Evolutionary conservation across 2,329 filamentous ascomycete species (phyloP).

Genomic region (Clonostachys chloroleuca): DNA sequence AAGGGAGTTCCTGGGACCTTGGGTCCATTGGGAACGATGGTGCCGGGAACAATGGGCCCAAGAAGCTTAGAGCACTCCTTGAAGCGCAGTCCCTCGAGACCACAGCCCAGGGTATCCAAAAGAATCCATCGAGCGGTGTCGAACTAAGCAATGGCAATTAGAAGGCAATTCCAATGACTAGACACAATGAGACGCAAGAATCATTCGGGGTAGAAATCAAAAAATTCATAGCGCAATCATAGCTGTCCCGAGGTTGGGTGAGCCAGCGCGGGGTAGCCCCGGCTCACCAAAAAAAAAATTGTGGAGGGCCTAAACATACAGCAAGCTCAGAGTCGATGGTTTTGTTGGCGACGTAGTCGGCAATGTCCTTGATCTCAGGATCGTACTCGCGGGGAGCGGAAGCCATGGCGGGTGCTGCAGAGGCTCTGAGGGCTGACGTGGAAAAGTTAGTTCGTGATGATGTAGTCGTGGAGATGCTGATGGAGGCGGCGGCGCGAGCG

Average conservation of each 20-base stretch:
- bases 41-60: constrained; percentile 86
- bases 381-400: constrained; percentile 65
- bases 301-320: constrained; percentile 48
- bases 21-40: constrained; percentile 85
- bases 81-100: constrained; percentile 91
- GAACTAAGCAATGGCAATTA: constrained; percentile 49
- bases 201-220: no score
- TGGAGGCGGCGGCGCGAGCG: constrained; percentile 20
- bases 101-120: constrained; percentile 94
- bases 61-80: constrained; percentile 94
- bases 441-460: constrained; percentile 34
- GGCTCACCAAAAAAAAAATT: constrained; percentile 1
- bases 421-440: constrained; percentile 41
- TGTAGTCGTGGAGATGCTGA: constrained; percentile 22
- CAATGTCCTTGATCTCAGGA: constrained; percentile 92
- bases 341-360: constrained; percentile 89
- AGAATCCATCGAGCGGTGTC: constrained; percentile 97
- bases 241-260: no score
- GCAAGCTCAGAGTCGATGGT: constrained; percentile 87
- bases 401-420: constrained; percentile 45
- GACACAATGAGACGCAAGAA: no score
- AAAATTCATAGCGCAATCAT: not conserved
- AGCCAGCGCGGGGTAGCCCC: not conserved
- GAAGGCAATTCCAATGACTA: constrained; percentile 3
- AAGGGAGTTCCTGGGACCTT: constrained; percentile 89